These are phyloP conservation scores for Citrullus amarus DNA, from an alignment of 306 rosid species.

Conservation along the genomic window DNA sequence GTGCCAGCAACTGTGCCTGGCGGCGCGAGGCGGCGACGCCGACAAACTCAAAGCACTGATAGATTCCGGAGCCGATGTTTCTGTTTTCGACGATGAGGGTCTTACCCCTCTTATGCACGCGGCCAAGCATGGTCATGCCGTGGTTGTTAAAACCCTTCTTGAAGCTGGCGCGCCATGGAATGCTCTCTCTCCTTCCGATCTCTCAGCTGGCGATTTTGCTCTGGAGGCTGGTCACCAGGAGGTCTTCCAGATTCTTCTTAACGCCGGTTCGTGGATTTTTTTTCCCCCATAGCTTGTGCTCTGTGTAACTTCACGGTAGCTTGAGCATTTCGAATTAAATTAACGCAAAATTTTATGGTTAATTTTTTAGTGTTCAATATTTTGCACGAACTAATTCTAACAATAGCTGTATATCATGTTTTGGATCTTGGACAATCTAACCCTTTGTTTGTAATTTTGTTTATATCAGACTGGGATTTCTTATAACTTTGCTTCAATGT, in stretches of 20 bases:
- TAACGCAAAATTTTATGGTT: neutral
- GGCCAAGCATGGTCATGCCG: conserved; percentile 65
- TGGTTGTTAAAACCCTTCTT: conserved; percentile 36
- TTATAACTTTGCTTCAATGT: neutral
- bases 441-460: neutral
- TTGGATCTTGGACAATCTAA: neutral
- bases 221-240: conserved; percentile 61
- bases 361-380: neutral
- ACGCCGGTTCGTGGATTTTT: conserved; percentile 37
- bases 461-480: neutral
- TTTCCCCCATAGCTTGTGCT: neutral
- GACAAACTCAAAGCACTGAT: conserved; percentile 34
- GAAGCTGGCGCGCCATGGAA: conserved; percentile 89
- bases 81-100: conserved; percentile 54
- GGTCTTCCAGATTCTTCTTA: conserved; percentile 49
- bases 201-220: conserved; percentile 69
- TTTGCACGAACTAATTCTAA: neutral
- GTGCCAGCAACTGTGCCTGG: conserved; percentile 44
- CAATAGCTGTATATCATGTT: neutral
- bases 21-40: conserved; percentile 51
- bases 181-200: conserved; percentile 70
- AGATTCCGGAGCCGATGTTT: conserved; percentile 52
- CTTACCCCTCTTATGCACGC: conserved; percentile 85
- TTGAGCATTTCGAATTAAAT: neutral
- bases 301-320: neutral